These are phyloP conservation scores for Geotrichum australiense DNA, from an alignment of 1,139 yeast species.

Conservation along the genomic window DNA sequence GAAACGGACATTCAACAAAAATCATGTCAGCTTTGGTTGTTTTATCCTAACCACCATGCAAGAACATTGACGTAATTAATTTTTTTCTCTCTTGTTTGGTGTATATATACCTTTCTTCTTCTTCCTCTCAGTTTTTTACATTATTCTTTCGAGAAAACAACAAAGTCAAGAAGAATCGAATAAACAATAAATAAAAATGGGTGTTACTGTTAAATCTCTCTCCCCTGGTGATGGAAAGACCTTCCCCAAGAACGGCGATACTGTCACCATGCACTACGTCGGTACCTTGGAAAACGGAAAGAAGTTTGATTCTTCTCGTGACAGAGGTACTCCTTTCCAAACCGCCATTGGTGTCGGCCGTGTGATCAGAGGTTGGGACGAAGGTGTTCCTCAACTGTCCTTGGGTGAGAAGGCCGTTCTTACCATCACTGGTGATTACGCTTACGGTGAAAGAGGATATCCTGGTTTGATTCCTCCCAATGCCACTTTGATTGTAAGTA, in stretches of 20 bases:
- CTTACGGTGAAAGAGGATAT: constrained; percentile 90
- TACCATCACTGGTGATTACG: constrained; percentile 89
- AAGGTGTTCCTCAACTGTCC: constrained; percentile 82
- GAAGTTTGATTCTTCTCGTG: constrained; percentile 90
- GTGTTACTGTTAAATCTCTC: constrained; percentile 35
- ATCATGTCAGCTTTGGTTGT: too few relatives aligned
- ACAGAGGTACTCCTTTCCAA: constrained; percentile 91
- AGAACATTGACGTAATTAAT: too few relatives aligned
- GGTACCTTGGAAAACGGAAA: constrained; percentile 93
- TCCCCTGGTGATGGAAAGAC: constrained; percentile 62
- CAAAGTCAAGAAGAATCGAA: background rate
- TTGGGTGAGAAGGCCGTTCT: constrained; percentile 88
- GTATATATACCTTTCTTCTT: background rate
- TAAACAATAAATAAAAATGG: too few relatives aligned
- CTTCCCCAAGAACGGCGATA: constrained; percentile 81
- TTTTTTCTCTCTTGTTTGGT: too few relatives aligned
- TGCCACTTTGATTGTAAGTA: constrained; percentile 59
- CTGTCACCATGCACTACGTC: constrained; percentile 79
- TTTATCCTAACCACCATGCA: too few relatives aligned
- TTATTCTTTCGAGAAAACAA: background rate
- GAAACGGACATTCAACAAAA: too few relatives aligned
- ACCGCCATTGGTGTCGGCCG: constrained; percentile 92
- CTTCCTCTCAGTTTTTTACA: background rate
- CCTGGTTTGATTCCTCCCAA: constrained; percentile 96
- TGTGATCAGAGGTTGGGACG: constrained; percentile 96